Evolutionary conservation across 129 eudicot genomes (phyloP), one percentile per base, ranked within the genome.

Genomic region (Chrysanthemum lavandulifolium): DNA sequence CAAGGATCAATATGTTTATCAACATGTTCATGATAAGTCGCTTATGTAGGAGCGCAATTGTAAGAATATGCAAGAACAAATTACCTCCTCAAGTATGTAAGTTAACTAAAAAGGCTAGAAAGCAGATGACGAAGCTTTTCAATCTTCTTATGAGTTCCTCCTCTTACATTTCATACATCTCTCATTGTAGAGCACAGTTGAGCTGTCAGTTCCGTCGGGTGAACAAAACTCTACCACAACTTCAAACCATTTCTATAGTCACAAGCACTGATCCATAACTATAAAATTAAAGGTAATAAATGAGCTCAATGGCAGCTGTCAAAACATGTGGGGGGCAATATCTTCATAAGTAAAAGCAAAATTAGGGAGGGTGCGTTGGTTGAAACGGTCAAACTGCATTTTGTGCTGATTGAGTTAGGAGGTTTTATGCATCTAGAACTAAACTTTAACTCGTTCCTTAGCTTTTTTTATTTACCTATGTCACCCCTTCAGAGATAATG

Each of bases 41-140:
- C 76, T 61, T 18, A 51, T 29, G 23, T 63, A 29, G 13, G 29
- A 70, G 64, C 49, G 54, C 10, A 16, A 14, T 29, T 25, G 4
- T n/a, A 14, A 13, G 56, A 51, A 15, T 54, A 27, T 6, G 14
- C 25, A 52, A 60, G 59, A 71, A 45, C 1, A 74, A 40, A 78
- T 31, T 88, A 95, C 99, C 99, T 95, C 99, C 33, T 95, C 99
- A 78, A 95, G 82, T 95, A 95, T 51, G 97, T 90, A 69, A 95
- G 99, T 84, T 95, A 97, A 65, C 96, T 88, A 66, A 90, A 96
- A 82, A 95, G 96, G 68, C 96, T 96, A 23, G 99, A 90, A 12
- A 95, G 92, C 45, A 95, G 99, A 52, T 91, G 97, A 51, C 97
- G 83, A 64, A 95, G 97, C 86, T 95, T 95, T 79, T 95, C 96